Evolutionary conservation across 2,329 filamentous ascomycete genomes (phyloP).

Genomic region (Neonectria ditissima): DNA sequence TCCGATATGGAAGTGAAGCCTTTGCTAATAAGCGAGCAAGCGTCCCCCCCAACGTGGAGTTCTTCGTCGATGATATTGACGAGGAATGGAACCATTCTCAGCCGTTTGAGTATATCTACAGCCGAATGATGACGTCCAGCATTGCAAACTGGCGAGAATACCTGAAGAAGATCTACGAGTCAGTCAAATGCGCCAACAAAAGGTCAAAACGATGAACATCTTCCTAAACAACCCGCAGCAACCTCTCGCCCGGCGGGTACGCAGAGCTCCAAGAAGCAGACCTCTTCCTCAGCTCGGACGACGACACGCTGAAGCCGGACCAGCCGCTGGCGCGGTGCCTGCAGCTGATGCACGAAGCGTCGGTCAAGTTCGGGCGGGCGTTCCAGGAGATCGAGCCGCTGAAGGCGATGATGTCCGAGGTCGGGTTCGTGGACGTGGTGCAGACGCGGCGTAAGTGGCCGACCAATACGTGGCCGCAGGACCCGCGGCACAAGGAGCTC

Average conservation of each 20-base stretch:
- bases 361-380: conserved; percentile 36
- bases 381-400: conserved; percentile 34
- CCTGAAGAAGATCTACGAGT: conserved; percentile 27
- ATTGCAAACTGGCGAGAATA: conserved; percentile 33
- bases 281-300: conserved; percentile 31
- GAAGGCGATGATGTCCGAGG: conserved; percentile 27
- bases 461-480: conserved; percentile 34
- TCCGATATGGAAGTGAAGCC: background rate
- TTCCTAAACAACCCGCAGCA: conserved; percentile 16
- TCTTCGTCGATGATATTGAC: conserved; percentile 37
- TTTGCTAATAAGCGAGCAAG: conserved; percentile 1
- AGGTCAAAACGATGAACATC: background rate
- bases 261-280: conserved; percentile 35
- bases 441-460: conserved; percentile 36
- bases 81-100: conserved; percentile 32
- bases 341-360: conserved; percentile 36
- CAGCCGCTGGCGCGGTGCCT: conserved; percentile 37
- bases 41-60: conserved; percentile 29
- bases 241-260: conserved; percentile 30
- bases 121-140: conserved; percentile 36
- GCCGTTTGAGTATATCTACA: conserved; percentile 39
- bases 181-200: background rate
- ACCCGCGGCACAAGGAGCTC: conserved; percentile 32
- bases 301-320: conserved; percentile 32
- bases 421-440: conserved; percentile 37